Base-by-base conservation (phyloP, 1,139 yeast species). In the Blastobotrys arbuscula region DNA sequence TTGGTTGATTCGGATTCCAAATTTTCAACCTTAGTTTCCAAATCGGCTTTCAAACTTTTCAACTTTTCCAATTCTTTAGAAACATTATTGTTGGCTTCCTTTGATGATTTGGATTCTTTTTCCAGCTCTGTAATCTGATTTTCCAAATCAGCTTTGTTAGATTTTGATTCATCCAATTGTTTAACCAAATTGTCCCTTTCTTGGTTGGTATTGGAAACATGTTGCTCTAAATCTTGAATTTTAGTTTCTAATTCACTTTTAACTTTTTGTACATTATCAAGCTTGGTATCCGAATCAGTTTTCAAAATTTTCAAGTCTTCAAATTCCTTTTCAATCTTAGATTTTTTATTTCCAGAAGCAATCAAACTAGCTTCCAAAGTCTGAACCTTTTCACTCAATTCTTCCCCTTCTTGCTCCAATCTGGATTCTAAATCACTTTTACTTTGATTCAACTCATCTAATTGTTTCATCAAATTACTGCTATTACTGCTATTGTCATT, bases 11-110 rank as follows among this genome's bases (percentile, higher is more conserved):
- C 33, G 10, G 42, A 39, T 19, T 52, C 47, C n/a, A 51, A 50
- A 10, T 44, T 38, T 15, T 49, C 41, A 21, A 50, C 39, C 38
- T 56, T 50, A 30, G 38, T 8, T 15, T 51, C 39, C 15, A 51
- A 50, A n/a, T 47, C 38, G 15, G 20, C 3, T 9, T 34, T 34
- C 12, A 18, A 8, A 10, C 19, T 2, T 34, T 34, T 3, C 4
- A 34, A n/a, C 13, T 4, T 4, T 10, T 5, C 12, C 18, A 34
- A 34, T 19, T 34, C 21, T 34, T 34, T 34, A 5, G 20, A 3
- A 34, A 34, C 12, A 4, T 34, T 34, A 3, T 34, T n/a, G 13
- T 7, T 4, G 9, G 7, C 18, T 7, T 19, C 18, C 3, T 9
- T 9, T 16, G 21, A 18, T 19, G 7, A 10, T 3, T 9, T 6